A percentile compares a stretch with the other conserved stretches of the same genome.
Evolutionary conservation across 2,329 filamentous ascomycete species (phyloP).

Genomic region (Blastomyces silverae): DNA sequence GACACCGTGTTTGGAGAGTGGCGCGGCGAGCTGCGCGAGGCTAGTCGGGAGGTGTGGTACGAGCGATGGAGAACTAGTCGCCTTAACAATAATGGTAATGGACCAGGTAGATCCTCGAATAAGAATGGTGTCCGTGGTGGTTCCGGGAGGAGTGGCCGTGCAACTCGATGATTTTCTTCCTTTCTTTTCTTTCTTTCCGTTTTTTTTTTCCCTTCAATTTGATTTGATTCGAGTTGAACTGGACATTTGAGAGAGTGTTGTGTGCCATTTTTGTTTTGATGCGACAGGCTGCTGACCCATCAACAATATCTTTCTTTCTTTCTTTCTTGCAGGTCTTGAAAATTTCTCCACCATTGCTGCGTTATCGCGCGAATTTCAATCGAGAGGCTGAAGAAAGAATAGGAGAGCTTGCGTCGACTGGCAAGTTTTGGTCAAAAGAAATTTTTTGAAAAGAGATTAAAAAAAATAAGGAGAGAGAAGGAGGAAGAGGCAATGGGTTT

Average conservation of each 20-base stretch:
- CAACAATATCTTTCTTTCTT: slow-evolving; percentile 2
- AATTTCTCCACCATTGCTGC: slow-evolving; percentile 2
- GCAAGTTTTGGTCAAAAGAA: background rate
- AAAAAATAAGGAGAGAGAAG: background rate
- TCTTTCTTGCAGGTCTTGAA: background rate
- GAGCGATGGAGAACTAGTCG: slow-evolving; percentile 77
- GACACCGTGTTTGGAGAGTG: slow-evolving; percentile 91
- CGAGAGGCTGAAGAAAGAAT: no score
- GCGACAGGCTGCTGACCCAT: slow-evolving; percentile 7
- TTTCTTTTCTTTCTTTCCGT: background rate
- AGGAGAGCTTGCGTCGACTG: background rate
- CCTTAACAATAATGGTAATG: slow-evolving; percentile 27
- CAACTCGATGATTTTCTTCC: slow-evolving; percentile 8
- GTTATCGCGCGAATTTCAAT: background rate
- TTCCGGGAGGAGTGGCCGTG: slow-evolving; percentile 7
- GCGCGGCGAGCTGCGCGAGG: slow-evolving; percentile 82
- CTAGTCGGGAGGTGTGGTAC: slow-evolving; percentile 88
- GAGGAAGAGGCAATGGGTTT: background rate
- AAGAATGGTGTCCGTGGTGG: slow-evolving; percentile 8
- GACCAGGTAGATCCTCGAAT: background rate
- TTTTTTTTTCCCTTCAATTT: background rate
- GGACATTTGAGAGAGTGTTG: background rate
- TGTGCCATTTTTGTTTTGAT: background rate
- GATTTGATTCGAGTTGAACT: background rate
- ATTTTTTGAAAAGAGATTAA: background rate